phyloP scores from a whole-genome alignment of 371 early-diverging fungal species.

The Circinella minor region DNA sequence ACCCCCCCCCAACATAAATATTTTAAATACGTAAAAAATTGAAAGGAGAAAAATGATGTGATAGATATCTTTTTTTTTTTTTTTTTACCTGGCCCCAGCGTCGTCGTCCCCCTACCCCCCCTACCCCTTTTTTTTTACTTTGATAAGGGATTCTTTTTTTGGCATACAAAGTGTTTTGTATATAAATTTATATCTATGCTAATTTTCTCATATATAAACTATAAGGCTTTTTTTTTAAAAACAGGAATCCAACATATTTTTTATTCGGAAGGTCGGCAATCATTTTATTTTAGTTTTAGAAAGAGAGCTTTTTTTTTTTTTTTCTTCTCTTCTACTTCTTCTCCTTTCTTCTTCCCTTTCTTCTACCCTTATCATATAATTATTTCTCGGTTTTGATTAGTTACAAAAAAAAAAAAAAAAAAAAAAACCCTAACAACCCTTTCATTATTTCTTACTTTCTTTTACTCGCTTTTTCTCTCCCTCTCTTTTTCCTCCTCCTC shows the following conservation, averaged over 20 bases:
- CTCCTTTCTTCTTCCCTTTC: neutral
- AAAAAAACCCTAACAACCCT: too few species aligned
- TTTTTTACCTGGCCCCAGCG: neutral
- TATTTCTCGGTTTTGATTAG: too few species aligned
- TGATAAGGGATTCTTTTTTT: constrained; percentile 5
- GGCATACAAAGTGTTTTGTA: too few species aligned
- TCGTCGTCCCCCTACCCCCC: neutral
- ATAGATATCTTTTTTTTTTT: neutral
- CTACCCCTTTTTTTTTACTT: neutral
- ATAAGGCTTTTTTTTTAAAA: too few species aligned
- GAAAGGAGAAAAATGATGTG: too few species aligned
- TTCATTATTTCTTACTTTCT: too few species aligned
- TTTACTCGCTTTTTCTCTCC: too few species aligned
- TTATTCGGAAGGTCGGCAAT: neutral
- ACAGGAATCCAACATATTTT: neutral
- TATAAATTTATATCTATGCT: neutral
- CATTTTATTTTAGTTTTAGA: too few species aligned
- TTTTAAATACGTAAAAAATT: too few species aligned
- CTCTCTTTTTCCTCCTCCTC: too few species aligned
- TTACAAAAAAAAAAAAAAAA: too few species aligned
- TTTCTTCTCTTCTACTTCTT: neutral
- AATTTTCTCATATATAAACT: neutral
- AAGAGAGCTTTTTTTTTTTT: neutral
- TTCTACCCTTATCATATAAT: neutral
- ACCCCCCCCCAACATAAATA: neutral